These are phyloP conservation scores for Pythium pectinolyticum DNA, from an alignment of 352 stramenopile species.

Conservation along the genomic window DNA sequence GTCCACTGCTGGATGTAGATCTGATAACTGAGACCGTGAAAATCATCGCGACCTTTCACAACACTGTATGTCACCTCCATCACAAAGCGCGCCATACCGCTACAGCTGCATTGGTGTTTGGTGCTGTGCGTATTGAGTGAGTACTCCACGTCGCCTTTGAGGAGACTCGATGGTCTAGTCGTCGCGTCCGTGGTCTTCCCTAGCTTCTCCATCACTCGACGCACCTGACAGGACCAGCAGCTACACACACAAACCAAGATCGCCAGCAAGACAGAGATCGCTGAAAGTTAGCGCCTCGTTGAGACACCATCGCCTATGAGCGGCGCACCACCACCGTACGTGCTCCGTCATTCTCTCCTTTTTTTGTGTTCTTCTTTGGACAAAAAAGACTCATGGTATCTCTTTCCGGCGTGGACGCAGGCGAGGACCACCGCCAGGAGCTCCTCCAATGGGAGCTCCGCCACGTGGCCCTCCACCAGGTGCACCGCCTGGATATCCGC, in stretches of 20 bases:
- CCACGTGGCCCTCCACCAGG: constrained; percentile 37
- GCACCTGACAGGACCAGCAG: no score
- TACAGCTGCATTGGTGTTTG: no score
- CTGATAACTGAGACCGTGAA: not conserved
- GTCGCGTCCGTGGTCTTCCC: no score
- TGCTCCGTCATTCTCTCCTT: not conserved
- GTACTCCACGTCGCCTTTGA: no score
- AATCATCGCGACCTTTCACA: constrained; percentile 3
- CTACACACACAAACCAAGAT: not conserved
- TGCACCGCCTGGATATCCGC: constrained; percentile 42
- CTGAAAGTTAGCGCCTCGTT: no score
- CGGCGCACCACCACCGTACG: constrained; percentile 24
- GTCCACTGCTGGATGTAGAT: no score
- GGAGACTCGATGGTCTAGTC: no score
- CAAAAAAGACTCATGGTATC: not conserved
- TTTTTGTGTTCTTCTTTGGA: constrained; percentile 7
- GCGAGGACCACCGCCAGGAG: constrained; percentile 39
- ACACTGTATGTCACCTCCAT: no score
- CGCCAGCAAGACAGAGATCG: not conserved
- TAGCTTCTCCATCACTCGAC: no score
- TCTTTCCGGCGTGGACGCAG: constrained; percentile 9
- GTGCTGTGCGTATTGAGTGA: no score
- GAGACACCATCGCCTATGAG: constrained; percentile 4
- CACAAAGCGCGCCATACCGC: no score
- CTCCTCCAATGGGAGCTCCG: constrained; percentile 24